Evolutionary conservation across 345 rosid genomes (phyloP), one percentile per base, ranked within the genome.

Genomic region (Hibiscus tridactylites): DNA sequence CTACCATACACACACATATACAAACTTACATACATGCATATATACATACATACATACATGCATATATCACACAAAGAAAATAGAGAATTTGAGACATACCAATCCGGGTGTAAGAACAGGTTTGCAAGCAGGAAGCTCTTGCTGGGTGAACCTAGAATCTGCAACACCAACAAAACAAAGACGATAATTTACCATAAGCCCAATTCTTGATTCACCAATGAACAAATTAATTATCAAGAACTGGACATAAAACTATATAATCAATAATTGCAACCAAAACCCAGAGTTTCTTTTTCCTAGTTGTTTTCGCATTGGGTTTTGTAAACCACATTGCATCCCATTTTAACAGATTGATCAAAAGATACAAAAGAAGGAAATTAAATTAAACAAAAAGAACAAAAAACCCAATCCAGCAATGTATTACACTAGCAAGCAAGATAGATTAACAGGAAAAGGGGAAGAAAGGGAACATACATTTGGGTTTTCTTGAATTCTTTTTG

Each of bases 121-220:
- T 76, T 88, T 90, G 79, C 92, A 90, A 73, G 96, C 92, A 9
- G 90, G 89, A 73, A 90, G 92, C 79, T 90, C 96, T 76, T 88
- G 96, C 68, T 90, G 92, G 53, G 53, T 83, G 67, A 90, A 90
- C 81, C 72, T 90, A 11, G 92, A 90, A 86, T 88, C 56, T 90
- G 89, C 71, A 68, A 78, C n/a, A 31, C 47, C 46, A 47, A 24
- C 17, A 16, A 59, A 59, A 53, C 24, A 21, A 4, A 50, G 17
- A 42, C 13, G n/a, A 71, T 8, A 44, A 39, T 21, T 65, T 12
- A 24, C 21, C 21, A 46, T 13, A 42, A 58, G 0, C 37, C 16
- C n/a, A 4, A 49, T 49, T 16, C 54, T 49, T 11, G n/a, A 49
- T 49, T 47, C 52, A 47, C 16, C 52, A 47, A 13, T n/a, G n/a